Conservation (phyloP, 306 rosid species). For the Trifolium dubium region DNA sequence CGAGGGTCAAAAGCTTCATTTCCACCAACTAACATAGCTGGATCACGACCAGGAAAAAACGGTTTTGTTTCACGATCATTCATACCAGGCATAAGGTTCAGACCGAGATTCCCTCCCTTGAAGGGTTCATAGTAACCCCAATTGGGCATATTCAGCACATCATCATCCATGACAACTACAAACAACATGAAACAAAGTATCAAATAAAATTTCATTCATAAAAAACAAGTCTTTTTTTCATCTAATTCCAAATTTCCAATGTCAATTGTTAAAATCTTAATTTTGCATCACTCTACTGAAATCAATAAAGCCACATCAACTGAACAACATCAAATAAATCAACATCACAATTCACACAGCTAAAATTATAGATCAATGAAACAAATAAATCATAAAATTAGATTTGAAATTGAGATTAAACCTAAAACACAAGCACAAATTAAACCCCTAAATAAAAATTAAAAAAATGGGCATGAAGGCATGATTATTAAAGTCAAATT, state of each 20-base stretch:
- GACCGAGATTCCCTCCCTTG: constrained; percentile 85
- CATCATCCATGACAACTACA: constrained; percentile 91
- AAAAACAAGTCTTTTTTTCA: not conserved
- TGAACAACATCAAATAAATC: not conserved
- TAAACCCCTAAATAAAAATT: constrained; percentile 6
- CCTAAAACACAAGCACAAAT: not conserved
- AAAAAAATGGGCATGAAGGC: not conserved
- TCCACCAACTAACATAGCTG: constrained; percentile 55
- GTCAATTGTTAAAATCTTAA: constrained; percentile 36
- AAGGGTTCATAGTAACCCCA: constrained; percentile 96
- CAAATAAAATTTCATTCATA: constrained; percentile 34
- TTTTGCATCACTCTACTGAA: not conserved
- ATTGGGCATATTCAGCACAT: constrained; percentile 87
- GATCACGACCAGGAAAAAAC: constrained; percentile 75
- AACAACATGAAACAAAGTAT: constrained; percentile 39
- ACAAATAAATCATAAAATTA: constrained; percentile 13
- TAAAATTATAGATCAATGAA: not conserved
- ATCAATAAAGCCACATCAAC: constrained; percentile 4
- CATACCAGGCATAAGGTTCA: constrained; percentile 91
- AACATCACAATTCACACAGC: not conserved
- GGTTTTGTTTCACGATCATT: constrained; percentile 76
- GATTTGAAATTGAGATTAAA: constrained; percentile 42
- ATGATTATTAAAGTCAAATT: constrained; percentile 12
- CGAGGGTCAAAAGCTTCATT: constrained; percentile 70
- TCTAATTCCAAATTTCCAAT: constrained; percentile 40